Percentiles rank a stretch among this genome's conserved stretches.
These are phyloP conservation scores for Arthroderma sp. DNA, from an alignment of 2,329 filamentous ascomycete species.

Conservation along the genomic window DNA sequence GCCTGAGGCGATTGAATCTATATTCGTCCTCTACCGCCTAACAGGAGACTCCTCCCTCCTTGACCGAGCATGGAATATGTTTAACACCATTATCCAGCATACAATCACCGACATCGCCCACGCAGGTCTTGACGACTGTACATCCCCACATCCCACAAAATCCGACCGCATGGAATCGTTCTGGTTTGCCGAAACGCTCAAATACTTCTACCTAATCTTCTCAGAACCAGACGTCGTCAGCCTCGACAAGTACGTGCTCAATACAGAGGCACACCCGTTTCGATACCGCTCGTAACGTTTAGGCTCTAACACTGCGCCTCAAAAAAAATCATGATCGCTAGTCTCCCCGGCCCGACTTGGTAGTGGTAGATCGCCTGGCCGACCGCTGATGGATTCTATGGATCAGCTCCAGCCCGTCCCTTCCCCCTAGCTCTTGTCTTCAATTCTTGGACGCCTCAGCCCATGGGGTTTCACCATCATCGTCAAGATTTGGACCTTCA, in stretches of 20 bases:
- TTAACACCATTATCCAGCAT: conserved; percentile 53
- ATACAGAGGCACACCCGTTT: conserved; percentile 45
- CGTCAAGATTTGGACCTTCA: not conserved
- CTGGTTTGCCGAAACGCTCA: conserved; percentile 82
- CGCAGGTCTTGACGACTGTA: conserved; percentile 36
- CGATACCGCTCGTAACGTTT: conserved; percentile 17
- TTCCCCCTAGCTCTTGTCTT: not conserved
- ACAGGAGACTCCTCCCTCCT: conserved; percentile 64
- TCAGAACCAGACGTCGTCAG: conserved; percentile 52
- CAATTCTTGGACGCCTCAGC: not conserved
- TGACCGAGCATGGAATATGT: conserved; percentile 81
- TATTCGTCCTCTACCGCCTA: conserved; percentile 85
- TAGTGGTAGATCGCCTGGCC: not conserved
- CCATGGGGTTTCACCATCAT: not conserved
- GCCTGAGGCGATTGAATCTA: conserved; percentile 75
- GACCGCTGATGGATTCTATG: not conserved
- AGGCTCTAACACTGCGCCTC: not conserved
- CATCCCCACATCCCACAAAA: conserved; percentile 3
- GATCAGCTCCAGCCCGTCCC: not conserved
- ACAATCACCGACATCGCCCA: conserved; percentile 57
- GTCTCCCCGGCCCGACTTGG: not conserved
- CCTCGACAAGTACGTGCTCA: conserved; percentile 57
- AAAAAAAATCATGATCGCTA: not conserved
- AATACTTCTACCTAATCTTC: conserved; percentile 82
- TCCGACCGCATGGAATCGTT: conserved; percentile 70